phyloP scores from a whole-genome alignment of 371 early-diverging fungal genomes.

The Blakeslea trispora region DNA sequence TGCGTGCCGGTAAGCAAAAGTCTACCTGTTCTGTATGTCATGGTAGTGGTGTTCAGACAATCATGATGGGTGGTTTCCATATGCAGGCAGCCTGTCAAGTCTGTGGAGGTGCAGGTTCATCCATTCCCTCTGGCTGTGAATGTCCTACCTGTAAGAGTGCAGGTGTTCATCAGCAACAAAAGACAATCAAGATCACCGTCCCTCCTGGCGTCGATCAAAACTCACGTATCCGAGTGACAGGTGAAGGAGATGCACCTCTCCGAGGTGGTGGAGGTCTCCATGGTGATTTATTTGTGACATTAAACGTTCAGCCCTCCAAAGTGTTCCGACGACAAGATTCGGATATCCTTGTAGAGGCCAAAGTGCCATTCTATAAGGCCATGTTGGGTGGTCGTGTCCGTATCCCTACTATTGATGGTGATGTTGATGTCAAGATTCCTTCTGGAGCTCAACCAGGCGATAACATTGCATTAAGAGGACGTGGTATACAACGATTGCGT shows the following conservation, averaged over 20 bases:
- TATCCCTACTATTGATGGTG: slow-evolving; percentile 90
- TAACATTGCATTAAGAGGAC: slow-evolving; percentile 67
- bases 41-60: slow-evolving; percentile 85
- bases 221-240: slow-evolving; percentile 67
- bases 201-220: slow-evolving; percentile 74
- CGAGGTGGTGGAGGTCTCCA: slow-evolving; percentile 63
- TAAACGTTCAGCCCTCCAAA: slow-evolving; percentile 54
- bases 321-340: slow-evolving; percentile 78
- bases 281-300: slow-evolving; percentile 81
- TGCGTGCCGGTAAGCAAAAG: slow-evolving; percentile 71
- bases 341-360: slow-evolving; percentile 73
- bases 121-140: slow-evolving; percentile 64
- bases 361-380: slow-evolving; percentile 82
- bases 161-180: slow-evolving; percentile 73
- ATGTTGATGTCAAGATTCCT: slow-evolving; percentile 84
- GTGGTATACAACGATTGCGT: slow-evolving; percentile 70
- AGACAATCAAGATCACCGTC: slow-evolving; percentile 73
- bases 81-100: slow-evolving; percentile 80
- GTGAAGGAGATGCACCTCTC: slow-evolving; percentile 86
- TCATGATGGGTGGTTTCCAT: slow-evolving; percentile 80
- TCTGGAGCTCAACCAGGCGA: slow-evolving; percentile 89
- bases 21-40: slow-evolving; percentile 71
- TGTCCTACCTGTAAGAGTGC: slow-evolving; percentile 82
- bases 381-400: slow-evolving; percentile 83
- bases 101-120: slow-evolving; percentile 83